phyloP scores from a whole-genome alignment of 2,329 filamentous ascomycete species.

The Colletotrichum sp. region DNA sequence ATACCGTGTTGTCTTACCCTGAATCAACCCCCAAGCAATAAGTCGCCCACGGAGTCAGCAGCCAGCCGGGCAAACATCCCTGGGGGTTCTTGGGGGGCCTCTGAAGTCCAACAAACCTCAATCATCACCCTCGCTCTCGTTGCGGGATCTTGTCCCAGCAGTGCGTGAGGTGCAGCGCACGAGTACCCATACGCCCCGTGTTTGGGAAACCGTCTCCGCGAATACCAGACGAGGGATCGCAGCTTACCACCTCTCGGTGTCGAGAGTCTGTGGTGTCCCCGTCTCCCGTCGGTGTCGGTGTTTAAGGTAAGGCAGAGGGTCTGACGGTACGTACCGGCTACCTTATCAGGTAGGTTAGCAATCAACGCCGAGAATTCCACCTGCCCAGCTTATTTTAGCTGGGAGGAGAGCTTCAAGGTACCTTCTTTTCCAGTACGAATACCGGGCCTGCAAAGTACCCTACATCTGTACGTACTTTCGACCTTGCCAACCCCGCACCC shows the following conservation, averaged over 20 bases:
- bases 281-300: not conserved
- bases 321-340: not conserved
- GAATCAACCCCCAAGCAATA: not conserved
- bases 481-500: not conserved
- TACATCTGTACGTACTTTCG: not conserved
- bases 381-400: not conserved
- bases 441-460: not conserved
- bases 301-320: not conserved
- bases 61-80: not conserved
- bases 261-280: not conserved
- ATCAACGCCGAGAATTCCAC: not conserved
- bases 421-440: not conserved
- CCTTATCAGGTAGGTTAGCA: not conserved
- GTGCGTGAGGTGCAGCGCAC: not conserved
- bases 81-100: not conserved
- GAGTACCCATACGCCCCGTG: constrained; percentile 3
- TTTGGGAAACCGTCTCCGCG: not conserved
- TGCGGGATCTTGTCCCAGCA: not conserved
- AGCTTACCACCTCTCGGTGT: not conserved
- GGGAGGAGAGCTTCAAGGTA: not conserved
- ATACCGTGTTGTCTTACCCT: not conserved
- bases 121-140: not conserved
- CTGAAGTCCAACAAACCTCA: not conserved
- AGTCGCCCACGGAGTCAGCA: not conserved
- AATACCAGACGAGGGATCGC: not conserved